Evolutionary conservation across 768 basidiomycete genomes (phyloP).

Genomic region (Lepiota subincarnata): DNA sequence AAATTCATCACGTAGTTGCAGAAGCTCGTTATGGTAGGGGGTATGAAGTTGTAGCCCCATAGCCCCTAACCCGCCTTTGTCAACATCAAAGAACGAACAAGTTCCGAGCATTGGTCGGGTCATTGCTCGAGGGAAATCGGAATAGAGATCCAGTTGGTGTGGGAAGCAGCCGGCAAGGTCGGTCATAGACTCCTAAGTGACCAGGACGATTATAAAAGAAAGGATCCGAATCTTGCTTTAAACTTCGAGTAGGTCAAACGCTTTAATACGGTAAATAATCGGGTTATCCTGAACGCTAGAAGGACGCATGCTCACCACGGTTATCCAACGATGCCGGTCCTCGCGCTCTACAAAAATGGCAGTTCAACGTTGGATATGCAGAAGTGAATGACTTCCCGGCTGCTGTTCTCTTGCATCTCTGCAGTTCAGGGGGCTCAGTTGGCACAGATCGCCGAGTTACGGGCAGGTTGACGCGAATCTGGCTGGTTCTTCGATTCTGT

Average conservation of each 20-base stretch:
- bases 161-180: too few relatives aligned
- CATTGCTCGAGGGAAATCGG: too few relatives aligned
- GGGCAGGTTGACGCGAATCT: not conserved
- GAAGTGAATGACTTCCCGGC: not conserved
- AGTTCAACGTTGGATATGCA: not conserved
- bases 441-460: not conserved
- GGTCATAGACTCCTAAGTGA: too few relatives aligned
- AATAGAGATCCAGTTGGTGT: too few relatives aligned
- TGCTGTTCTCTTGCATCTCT: not conserved
- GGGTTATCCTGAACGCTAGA: not conserved
- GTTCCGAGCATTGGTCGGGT: too few relatives aligned
- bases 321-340: not conserved
- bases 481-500: not conserved
- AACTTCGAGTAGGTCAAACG: not conserved
- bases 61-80: too few relatives aligned
- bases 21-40: too few relatives aligned
- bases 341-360: not conserved
- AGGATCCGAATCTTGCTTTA: not conserved
- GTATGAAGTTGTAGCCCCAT: too few relatives aligned
- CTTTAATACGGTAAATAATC: not conserved
- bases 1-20: too few relatives aligned
- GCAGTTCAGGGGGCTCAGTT: not conserved
- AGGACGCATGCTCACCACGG: conserved; percentile 3
- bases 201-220: too few relatives aligned
- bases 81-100: too few relatives aligned